Evolutionary conservation across 805 yeast genomes (phyloP).

Genomic region (Lipomyces kockii): DNA sequence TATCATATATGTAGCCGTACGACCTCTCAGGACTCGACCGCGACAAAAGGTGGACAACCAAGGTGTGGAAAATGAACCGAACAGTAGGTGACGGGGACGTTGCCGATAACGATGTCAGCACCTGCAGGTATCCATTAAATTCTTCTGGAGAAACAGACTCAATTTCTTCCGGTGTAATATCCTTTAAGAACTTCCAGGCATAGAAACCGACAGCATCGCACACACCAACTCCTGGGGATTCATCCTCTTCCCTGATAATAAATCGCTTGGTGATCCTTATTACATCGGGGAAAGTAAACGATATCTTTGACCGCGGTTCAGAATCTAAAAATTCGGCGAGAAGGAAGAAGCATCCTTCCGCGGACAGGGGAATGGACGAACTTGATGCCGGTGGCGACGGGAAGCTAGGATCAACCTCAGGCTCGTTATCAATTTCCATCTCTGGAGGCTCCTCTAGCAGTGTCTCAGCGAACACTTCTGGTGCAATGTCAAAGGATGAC

Average conservation of each 20-base stretch:
- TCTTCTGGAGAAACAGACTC: conserved; percentile 44
- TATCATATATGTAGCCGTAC: conserved; percentile 65
- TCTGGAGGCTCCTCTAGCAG: conserved; percentile 41
- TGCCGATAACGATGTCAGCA: conserved; percentile 49
- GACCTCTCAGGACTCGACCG: conserved; percentile 59
- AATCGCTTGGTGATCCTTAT: conserved; percentile 37
- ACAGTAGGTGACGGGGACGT: conserved; percentile 47
- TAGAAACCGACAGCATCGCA: conserved; percentile 46
- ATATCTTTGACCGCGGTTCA: conserved; percentile 27
- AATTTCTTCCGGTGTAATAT: conserved; percentile 39
- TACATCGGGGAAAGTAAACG: conserved; percentile 34
- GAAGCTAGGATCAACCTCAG: conserved; percentile 47
- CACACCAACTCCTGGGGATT: conserved; percentile 43
- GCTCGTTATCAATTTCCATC: conserved; percentile 45
- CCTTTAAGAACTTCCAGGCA: conserved; percentile 43
- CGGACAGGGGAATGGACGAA: conserved; percentile 39
- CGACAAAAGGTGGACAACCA: conserved; percentile 67
- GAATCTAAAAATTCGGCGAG: conserved; percentile 43
- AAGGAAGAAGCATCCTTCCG: conserved; percentile 44
- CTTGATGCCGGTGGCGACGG: conserved; percentile 30
- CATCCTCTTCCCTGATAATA: conserved; percentile 35
- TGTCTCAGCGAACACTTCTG: conserved; percentile 52
- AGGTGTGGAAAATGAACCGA: conserved; percentile 57
- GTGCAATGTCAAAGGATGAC: conserved; percentile 67
- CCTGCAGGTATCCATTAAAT: conserved; percentile 50